A percentile compares a stretch with the other conserved stretches of the same genome.
Conservation (phyloP, 768 basidiomycete species). For the Auriscalpium vulgare region DNA sequence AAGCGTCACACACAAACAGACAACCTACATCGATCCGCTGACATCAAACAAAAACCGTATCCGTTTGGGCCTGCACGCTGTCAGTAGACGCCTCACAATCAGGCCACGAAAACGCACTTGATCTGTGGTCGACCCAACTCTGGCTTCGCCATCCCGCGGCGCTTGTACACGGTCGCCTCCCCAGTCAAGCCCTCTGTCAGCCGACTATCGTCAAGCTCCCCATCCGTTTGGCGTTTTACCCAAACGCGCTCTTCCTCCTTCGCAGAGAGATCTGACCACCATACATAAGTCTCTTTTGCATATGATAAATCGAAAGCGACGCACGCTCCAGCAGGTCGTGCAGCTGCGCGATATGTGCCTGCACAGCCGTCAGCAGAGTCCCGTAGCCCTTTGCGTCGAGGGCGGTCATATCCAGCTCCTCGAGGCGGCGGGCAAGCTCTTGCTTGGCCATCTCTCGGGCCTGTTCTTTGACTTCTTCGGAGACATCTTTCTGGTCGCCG, state of each 20-base stretch:
- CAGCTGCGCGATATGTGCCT: conserved; percentile 52
- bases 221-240: conserved; percentile 65
- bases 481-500: conserved; percentile 48
- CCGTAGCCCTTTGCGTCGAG: conserved; percentile 52
- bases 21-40: conserved; percentile 54
- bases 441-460: conserved; percentile 61
- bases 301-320: conserved; percentile 10
- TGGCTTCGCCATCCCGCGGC: conserved; percentile 61
- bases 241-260: conserved; percentile 66
- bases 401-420: conserved; percentile 53
- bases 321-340: conserved; percentile 56
- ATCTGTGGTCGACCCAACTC: conserved; percentile 60
- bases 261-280: conserved; percentile 45
- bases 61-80: conserved; percentile 44
- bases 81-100: neutral
- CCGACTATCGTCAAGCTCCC: conserved; percentile 59
- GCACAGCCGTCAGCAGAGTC: conserved; percentile 41
- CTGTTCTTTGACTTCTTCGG: conserved; percentile 52
- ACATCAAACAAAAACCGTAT: conserved; percentile 65
- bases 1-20: neutral
- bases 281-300: neutral
- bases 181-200: conserved; percentile 62
- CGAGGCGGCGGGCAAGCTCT: conserved; percentile 50
- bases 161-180: conserved; percentile 63
- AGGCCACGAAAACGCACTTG: conserved; percentile 33